These are phyloP conservation scores for Pleurotus giganteus DNA, from an alignment of 768 basidiomycete species.

Conservation along the genomic window DNA sequence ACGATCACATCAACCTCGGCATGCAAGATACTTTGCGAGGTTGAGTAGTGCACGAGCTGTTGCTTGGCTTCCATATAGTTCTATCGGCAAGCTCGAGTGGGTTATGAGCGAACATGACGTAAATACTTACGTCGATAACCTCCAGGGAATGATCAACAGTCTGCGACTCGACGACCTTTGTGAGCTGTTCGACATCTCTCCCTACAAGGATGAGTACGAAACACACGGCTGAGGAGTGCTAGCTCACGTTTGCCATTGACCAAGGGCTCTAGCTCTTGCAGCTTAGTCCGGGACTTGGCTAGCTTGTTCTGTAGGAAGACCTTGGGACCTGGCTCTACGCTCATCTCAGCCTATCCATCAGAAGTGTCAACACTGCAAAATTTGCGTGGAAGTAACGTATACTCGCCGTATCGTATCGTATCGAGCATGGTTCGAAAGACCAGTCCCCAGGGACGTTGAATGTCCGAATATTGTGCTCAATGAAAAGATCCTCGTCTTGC, in stretches of 20 bases:
- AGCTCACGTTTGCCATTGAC: constrained; percentile 61
- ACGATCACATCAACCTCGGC: constrained; percentile 66
- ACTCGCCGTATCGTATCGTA: constrained; percentile 74
- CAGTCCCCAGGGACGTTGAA: constrained; percentile 67
- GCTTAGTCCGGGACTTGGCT: constrained; percentile 52
- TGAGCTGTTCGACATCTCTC: constrained; percentile 51
- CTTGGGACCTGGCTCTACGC: constrained; percentile 67
- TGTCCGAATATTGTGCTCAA: constrained; percentile 65
- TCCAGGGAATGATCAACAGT: constrained; percentile 49
- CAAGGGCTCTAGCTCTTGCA: constrained; percentile 59
- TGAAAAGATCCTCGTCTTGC: constrained; percentile 69
- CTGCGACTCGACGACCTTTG: constrained; percentile 45
- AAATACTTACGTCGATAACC: constrained; percentile 53
- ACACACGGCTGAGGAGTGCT: neutral
- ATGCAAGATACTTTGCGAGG: constrained; percentile 54
- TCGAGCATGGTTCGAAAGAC: constrained; percentile 72
- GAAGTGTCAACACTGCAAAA: neutral
- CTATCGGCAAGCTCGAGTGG: constrained; percentile 35
- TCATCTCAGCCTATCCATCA: constrained; percentile 55
- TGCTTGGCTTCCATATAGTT: constrained; percentile 63
- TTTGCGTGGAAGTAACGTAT: constrained; percentile 1
- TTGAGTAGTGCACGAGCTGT: constrained; percentile 51
- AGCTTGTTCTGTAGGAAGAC: constrained; percentile 82
- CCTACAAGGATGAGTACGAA: constrained; percentile 33
- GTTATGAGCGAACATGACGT: constrained; percentile 33